These are phyloP conservation scores for Colletotrichum acutatum DNA, from an alignment of 2,329 filamentous ascomycete species.

Conservation along the genomic window DNA sequence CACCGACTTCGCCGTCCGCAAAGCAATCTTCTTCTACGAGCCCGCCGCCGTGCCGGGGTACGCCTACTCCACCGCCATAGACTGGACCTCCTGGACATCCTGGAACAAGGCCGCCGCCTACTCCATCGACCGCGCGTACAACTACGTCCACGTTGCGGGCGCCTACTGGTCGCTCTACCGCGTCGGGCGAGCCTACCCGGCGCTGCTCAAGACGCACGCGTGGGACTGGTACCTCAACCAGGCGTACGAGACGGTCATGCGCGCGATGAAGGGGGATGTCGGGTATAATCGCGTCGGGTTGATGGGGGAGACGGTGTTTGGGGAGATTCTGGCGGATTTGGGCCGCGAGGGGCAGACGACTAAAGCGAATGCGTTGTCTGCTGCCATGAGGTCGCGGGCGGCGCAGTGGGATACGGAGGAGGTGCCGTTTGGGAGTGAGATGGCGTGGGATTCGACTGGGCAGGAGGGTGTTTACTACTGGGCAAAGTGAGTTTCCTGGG, in stretches of 20 bases:
- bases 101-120: constrained; percentile 61
- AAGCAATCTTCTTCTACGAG: constrained; percentile 68
- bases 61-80: constrained; percentile 52
- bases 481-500: constrained; percentile 51
- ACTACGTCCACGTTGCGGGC: constrained; percentile 67
- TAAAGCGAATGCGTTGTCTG: constrained; percentile 53
- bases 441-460: constrained; percentile 71
- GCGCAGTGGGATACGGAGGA: constrained; percentile 58
- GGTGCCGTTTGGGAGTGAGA: constrained; percentile 69
- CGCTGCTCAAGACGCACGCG: constrained; percentile 50
- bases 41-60: constrained; percentile 54
- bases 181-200: constrained; percentile 59
- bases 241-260: constrained; percentile 61
- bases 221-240: constrained; percentile 67
- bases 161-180: constrained; percentile 69
- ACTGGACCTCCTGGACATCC: constrained; percentile 62
- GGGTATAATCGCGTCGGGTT: constrained; percentile 59
- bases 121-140: constrained; percentile 62
- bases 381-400: constrained; percentile 60
- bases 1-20: constrained; percentile 58
- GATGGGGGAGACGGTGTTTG: constrained; percentile 70
- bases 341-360: constrained; percentile 54
- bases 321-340: constrained; percentile 62
- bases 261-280: constrained; percentile 50
- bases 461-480: constrained; percentile 72